Evolutionary conservation across 2,329 filamentous ascomycete genomes (phyloP).

Genomic region (Cercospora zeina): DNA sequence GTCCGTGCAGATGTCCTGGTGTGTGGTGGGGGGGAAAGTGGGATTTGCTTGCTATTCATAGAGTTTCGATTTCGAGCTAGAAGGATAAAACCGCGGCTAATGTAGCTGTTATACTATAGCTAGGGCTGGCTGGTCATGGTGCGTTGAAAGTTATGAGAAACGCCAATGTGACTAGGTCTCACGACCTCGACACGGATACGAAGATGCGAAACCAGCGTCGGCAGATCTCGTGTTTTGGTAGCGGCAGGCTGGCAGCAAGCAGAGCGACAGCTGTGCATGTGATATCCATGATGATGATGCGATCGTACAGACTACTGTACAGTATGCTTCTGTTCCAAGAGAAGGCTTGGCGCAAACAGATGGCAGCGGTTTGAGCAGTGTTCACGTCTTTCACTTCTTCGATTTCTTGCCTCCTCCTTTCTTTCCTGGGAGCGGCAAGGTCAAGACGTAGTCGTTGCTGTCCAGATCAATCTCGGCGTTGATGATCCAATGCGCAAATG

Average conservation of each 20-base stretch:
- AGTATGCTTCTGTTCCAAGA: neutral
- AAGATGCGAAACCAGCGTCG: neutral
- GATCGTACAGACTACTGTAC: neutral
- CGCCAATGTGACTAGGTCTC: neutral
- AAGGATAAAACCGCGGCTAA: neutral
- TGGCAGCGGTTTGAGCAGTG: neutral
- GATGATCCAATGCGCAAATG: constrained; percentile 48
- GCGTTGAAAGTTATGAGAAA: neutral
- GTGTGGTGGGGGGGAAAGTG: neutral
- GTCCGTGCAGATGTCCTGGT: neutral
- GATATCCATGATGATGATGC: neutral
- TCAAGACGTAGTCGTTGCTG: constrained; percentile 43
- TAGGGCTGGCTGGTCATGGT: neutral
- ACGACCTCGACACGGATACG: neutral
- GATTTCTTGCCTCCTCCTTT: constrained; percentile 11
- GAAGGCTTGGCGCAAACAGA: neutral
- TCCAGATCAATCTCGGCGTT: constrained; percentile 46
- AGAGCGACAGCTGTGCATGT: neutral
- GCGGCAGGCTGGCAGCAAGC: neutral
- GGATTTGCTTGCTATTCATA: constrained; percentile 1
- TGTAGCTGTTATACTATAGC: neutral
- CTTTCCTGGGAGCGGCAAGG: constrained; percentile 8
- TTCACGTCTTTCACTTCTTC: neutral
- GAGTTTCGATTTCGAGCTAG: neutral
- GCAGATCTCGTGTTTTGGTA: neutral